These are phyloP conservation scores for Iberis pinnata DNA, from an alignment of 345 rosid species.

Conservation along the genomic window DNA sequence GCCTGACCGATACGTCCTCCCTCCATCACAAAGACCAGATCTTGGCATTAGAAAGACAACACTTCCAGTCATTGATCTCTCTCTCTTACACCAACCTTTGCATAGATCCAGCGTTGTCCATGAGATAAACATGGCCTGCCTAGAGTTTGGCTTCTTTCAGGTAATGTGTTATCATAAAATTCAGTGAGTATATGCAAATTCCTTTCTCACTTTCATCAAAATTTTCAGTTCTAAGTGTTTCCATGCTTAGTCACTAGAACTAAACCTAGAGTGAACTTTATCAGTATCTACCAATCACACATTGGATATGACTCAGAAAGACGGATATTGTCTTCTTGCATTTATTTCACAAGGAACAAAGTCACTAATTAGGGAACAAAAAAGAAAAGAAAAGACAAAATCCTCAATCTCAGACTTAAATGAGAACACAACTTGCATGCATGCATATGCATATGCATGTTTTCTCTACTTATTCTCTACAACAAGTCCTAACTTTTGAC, in stretches of 20 bases:
- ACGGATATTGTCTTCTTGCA: conserved; percentile 28
- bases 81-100: conserved; percentile 21
- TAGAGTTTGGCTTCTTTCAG: conserved; percentile 33
- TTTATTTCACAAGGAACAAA: conserved; percentile 21
- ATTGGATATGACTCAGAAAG: conserved; percentile 16
- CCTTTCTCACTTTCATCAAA: conserved; percentile 17
- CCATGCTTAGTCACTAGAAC: conserved; percentile 8
- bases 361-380: conserved; percentile 1
- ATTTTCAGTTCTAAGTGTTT: not conserved
- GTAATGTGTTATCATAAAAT: conserved; percentile 11
- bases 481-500: conserved; percentile 11
- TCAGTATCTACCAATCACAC: conserved; percentile 16
- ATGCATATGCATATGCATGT: conserved; percentile 25
- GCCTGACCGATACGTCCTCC: conserved; percentile 28
- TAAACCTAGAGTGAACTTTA: not conserved
- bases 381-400: conserved; percentile 25
- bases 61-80: conserved; percentile 31
- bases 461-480: conserved; percentile 1
- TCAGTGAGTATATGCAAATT: too few relatives aligned
- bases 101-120: conserved; percentile 17
- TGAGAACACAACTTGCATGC: conserved; percentile 21
- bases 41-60: conserved; percentile 9
- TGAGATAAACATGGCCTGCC: conserved; percentile 25
- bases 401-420: conserved; percentile 26
- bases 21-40: conserved; percentile 28